Conservation (phyloP, 352 stramenopile species). For the Plasmopara halstedii region DNA sequence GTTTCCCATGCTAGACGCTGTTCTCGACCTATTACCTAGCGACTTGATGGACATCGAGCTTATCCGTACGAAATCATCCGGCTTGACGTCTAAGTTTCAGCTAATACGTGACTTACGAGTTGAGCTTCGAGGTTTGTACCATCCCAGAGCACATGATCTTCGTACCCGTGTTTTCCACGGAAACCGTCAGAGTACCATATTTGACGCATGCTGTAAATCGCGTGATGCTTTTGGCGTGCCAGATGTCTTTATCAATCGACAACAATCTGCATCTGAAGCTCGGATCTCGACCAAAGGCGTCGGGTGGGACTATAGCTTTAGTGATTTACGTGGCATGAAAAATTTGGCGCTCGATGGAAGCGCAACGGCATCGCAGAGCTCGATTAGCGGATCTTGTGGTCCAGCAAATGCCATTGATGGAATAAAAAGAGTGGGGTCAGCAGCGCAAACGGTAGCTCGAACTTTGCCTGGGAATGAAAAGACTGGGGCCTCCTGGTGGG, state of each 20-base stretch:
- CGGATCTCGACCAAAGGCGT: slow-evolving; percentile 51
- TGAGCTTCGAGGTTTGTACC: slow-evolving; percentile 53
- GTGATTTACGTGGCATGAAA: slow-evolving; percentile 24
- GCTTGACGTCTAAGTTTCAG: slow-evolving; percentile 54
- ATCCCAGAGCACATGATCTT: slow-evolving; percentile 52
- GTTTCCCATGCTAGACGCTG: slow-evolving; percentile 28
- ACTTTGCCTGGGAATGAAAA: slow-evolving; percentile 24
- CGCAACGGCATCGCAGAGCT: slow-evolving; percentile 58
- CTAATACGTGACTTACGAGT: slow-evolving; percentile 43
- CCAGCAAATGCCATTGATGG: slow-evolving; percentile 69
- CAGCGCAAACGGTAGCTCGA: slow-evolving; percentile 41
- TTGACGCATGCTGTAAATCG: slow-evolving; percentile 32
- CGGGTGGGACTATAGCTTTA: slow-evolving; percentile 67
- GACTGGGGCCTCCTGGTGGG: slow-evolving; percentile 54
- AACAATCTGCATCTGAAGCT: slow-evolving; percentile 31
- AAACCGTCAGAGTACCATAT: slow-evolving; percentile 26
- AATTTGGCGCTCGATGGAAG: slow-evolving; percentile 53
- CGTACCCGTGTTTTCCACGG: slow-evolving; percentile 45
- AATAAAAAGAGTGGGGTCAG: slow-evolving; percentile 27
- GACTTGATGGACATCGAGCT: slow-evolving; percentile 15
- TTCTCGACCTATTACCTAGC: slow-evolving; percentile 27
- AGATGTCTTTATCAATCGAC: slow-evolving; percentile 36
- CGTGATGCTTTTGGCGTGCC: slow-evolving; percentile 40
- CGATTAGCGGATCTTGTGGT: slow-evolving; percentile 39
- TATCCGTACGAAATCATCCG: slow-evolving; percentile 18